These are phyloP conservation scores for Dendrocalamus latiflorus DNA, from an alignment of 202 grass and related monocot genomes.

Conservation along the genomic window DNA sequence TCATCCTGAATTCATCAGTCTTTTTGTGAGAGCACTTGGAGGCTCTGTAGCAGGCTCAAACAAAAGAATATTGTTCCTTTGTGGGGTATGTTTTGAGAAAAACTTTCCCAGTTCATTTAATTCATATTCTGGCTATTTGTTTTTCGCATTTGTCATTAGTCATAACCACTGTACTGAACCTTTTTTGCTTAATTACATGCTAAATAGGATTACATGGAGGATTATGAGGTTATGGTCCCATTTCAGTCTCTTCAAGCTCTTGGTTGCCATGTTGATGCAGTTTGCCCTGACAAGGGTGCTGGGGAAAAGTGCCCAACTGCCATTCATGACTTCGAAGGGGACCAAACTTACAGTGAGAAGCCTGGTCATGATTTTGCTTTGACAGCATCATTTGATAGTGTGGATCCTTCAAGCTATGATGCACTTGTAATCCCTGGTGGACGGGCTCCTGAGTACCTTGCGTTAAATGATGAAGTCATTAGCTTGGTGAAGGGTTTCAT, in stretches of 20 bases:
- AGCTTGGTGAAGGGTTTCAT: conserved; percentile 67
- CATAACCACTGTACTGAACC: neutral
- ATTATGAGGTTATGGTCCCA: conserved; percentile 97
- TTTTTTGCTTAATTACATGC: neutral
- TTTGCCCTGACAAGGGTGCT: conserved; percentile 63
- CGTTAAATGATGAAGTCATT: conserved; percentile 62
- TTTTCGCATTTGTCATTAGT: neutral
- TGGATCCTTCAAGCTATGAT: conserved; percentile 61
- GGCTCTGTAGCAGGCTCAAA: conserved; percentile 58
- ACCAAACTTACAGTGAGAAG: conserved; percentile 97
- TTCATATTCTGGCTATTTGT: neutral
- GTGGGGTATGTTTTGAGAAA: conserved; percentile 55
- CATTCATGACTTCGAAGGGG: conserved; percentile 93
- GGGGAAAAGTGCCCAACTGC: conserved; percentile 83
- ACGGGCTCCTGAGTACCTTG: conserved; percentile 75
- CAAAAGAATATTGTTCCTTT: conserved; percentile 84
- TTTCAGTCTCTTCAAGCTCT: conserved; percentile 92
- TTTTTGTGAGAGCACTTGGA: conserved; percentile 80
- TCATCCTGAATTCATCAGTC: conserved; percentile 78
- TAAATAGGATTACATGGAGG: conserved; percentile 92
- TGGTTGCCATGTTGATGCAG: conserved; percentile 68
- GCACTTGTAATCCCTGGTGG: conserved; percentile 93
- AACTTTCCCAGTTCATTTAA: neutral
- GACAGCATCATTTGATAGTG: conserved; percentile 59
- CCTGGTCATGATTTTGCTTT: conserved; percentile 83